Conservation (phyloP, 495 filamentous ascomycete species). For the Neurospora discreta region DNA sequence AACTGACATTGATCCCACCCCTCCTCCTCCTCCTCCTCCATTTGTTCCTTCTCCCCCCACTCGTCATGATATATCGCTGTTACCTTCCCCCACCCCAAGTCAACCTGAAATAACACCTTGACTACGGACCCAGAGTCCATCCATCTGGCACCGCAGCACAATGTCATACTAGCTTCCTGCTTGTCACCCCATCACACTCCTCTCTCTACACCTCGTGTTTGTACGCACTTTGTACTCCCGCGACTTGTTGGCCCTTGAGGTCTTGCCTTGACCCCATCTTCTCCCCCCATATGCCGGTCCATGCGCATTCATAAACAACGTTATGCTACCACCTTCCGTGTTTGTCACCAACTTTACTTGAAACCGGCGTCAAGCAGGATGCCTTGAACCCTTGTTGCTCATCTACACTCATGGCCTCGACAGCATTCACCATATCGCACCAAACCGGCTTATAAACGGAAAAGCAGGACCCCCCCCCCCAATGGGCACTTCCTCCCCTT, state of each 20-base stretch:
- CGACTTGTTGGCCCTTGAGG: not conserved
- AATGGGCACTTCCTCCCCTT: not conserved
- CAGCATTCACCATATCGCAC: not conserved
- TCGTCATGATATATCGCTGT: not conserved
- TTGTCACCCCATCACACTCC: not conserved
- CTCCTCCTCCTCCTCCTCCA: too few species aligned
- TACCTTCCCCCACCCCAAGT: too few species aligned
- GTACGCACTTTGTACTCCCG: not conserved
- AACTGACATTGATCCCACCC: not conserved
- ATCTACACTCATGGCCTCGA: not conserved
- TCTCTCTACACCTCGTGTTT: not conserved
- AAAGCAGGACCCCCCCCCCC: not conserved
- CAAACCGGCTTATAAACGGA: not conserved
- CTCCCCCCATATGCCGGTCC: not conserved
- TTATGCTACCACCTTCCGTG: not conserved
- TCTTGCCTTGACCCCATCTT: not conserved
- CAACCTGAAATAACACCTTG: not conserved
- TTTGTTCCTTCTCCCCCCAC: not conserved
- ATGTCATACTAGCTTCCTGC: not conserved
- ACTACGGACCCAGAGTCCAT: not conserved
- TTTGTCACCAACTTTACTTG: not conserved
- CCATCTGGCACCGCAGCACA: not conserved
- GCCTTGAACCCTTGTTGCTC: not conserved
- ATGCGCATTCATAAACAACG: not conserved
- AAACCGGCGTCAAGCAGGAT: not conserved